Percentiles rank a stretch among this genome's conserved stretches.
Evolutionary conservation across 1,284 basidiomycete genomes (phyloP).

Genomic region (Microbotryum lychnidis-dioicae): DNA sequence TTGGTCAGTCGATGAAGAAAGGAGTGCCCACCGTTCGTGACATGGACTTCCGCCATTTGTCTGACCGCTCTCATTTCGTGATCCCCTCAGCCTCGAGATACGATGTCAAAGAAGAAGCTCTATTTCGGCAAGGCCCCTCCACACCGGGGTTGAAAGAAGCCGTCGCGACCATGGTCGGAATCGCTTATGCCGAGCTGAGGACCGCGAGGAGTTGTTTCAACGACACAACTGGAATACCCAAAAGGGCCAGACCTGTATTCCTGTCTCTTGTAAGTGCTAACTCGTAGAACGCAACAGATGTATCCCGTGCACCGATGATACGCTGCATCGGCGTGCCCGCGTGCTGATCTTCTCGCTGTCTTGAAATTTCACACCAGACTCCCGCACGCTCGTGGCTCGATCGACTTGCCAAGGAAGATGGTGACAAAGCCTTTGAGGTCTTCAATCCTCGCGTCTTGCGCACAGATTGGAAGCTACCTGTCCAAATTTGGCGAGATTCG

Average conservation of each 20-base stretch:
- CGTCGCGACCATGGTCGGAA: constrained; percentile 28
- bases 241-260: constrained; percentile 20
- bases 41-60: too few species aligned
- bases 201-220: constrained; percentile 27
- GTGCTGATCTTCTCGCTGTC: not conserved
- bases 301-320: too few species aligned
- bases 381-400: constrained; percentile 65
- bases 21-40: too few species aligned
- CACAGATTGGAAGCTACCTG: constrained; percentile 77
- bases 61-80: not conserved
- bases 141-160: constrained; percentile 21
- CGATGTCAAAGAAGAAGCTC: constrained; percentile 19
- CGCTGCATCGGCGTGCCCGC: too few species aligned
- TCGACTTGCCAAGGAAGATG: constrained; percentile 55
- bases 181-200: constrained; percentile 27
- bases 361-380: constrained; percentile 6
- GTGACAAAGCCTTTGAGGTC: constrained; percentile 61
- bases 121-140: constrained; percentile 23
- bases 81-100: constrained; percentile 13
- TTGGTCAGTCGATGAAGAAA: constrained; percentile 14
- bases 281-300: too few species aligned
- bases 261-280: constrained; percentile 15
- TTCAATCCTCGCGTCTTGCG: constrained; percentile 62
- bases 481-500: constrained; percentile 62
- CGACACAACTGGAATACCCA: constrained; percentile 24